Base-by-base conservation (phyloP, 352 stramenopile genomes). In the Lagenidium giganteum region DNA sequence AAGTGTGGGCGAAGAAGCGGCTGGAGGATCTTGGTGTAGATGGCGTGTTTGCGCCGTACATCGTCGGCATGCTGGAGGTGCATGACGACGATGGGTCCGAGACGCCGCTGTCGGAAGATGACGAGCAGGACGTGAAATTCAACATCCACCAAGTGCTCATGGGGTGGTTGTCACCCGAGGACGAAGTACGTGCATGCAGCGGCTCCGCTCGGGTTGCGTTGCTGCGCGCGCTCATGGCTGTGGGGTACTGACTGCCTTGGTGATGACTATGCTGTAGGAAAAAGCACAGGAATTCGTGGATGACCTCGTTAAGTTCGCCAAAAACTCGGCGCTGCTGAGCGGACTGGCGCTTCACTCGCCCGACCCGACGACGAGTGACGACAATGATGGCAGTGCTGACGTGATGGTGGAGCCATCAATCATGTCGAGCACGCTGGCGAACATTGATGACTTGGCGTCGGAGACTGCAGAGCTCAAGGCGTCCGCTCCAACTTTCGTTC, bases 71-170 rank as follows among this genome's bases (percentile, higher is more conserved):
- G 76, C 45, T 91, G 31, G 43, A 58, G 34, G 51, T 60, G 17
- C 46, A 52, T n/a, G 54, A 63, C 23, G 53, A 46, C 38, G 57
- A 61, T 35, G 31, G 35, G 30, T n/a, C n/a, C n/a, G n/a, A n/a
- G n/a, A n/a, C n/a, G n/a, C n/a, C n/a, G n/a, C 45, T 17, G 4
- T 55, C 63, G 27, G 63, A 76, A 24, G 68, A 82, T 50, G 47
- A 71, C 8, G 72, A 83, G 31, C n/a, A n/a, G n/a, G 68, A 78
- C 36, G 64, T 77, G 44, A 78, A 71, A 48, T 75, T 76, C 60
- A 84, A 79, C 48, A 76, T 90, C 27, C 71, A 89, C 53, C 66
- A 90, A 42, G 71, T 93, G 53, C 67, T 93, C 52, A 90, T 90
- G 77, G 80, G 78, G 45, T 93, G 77, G 77, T 50, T 93, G 8